Evolutionary conservation across 495 filamentous ascomycete species (phyloP).

Genomic region (Hypoxylon intermedium): DNA sequence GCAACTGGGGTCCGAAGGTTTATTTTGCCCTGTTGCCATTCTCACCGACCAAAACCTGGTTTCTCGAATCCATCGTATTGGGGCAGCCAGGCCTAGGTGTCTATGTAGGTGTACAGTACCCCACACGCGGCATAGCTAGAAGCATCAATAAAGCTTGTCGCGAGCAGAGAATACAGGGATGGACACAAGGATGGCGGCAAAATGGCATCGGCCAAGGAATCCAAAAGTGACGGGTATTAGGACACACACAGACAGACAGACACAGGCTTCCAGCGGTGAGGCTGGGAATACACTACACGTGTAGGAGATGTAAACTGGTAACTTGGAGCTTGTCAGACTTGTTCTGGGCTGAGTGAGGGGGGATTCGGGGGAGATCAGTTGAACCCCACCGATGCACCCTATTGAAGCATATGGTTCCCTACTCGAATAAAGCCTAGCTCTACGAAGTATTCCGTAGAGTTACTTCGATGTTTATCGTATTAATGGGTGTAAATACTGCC

Average conservation of each 20-base stretch:
- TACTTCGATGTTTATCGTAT: too few species aligned
- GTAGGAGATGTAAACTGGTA: background rate
- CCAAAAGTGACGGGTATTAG: background rate
- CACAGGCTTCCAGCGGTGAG: slow-evolving; percentile 28
- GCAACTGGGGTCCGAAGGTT: slow-evolving; percentile 19
- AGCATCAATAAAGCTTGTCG: background rate
- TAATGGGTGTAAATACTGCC: too few species aligned
- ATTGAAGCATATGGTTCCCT: too few species aligned
- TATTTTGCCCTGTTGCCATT: slow-evolving; percentile 15
- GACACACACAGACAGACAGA: too few species aligned
- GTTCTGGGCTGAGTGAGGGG: too few species aligned
- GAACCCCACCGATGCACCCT: background rate
- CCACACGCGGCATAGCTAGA: slow-evolving; percentile 12
- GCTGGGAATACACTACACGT: background rate
- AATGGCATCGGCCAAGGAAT: slow-evolving; percentile 22
- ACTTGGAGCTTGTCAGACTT: background rate
- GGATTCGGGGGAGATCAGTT: background rate
- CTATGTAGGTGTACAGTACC: slow-evolving; percentile 4
- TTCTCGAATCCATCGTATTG: slow-evolving; percentile 2
- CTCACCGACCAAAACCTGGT: slow-evolving; percentile 10
- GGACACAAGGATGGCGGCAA: slow-evolving; percentile 2
- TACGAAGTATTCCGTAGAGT: too few species aligned
- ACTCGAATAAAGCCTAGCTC: too few species aligned
- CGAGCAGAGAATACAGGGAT: slow-evolving; percentile 26
- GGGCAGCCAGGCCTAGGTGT: too few species aligned